Base-by-base conservation (phyloP, 139 green algal genomes). In the Micractinium sp. region DNA sequence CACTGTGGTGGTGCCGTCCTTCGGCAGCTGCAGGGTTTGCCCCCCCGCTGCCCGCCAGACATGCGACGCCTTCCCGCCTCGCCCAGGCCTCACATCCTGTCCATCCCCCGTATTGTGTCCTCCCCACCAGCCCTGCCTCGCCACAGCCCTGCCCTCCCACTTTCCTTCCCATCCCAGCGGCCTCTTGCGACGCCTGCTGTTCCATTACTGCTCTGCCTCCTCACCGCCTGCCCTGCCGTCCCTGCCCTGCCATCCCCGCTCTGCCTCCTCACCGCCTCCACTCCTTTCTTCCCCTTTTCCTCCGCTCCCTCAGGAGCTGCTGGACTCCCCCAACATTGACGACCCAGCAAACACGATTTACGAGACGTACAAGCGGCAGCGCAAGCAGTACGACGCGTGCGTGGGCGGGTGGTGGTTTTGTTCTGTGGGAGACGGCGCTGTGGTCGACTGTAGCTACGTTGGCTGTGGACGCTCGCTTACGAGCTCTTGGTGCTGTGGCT, bases 281-380 rank as follows among this genome's bases (percentile, higher is more conserved):
- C 33, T 0, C 14, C 31, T 61, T 20, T 27, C 9, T 1, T 33
- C 38, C 76, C 22, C 18, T 12, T 16, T 38, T 1, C 36, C 38
- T 39, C 31, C 9, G 31, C 41, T 3, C 9, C 39, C 56, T 23
- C 85, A 88, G 85, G 92, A 95, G 23, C 85, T 96, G 56, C 87
- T 96, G 25, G 83, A 93, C n/a, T 73, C 90, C 1, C 89, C 89
- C 27, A 92, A 92, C 85, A 81, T 80, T 31, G 19, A 29, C 1
- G 88, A 91, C 39, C 81, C 88, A 61, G 88, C 88, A 27, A 85
- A 82, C 80, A 63, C 3, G 15, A 18, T 35, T 31, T 87, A 82
- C 47, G 23, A 73, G 15, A 83, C 27, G 0, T 75, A 77, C 71
- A 83, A 83, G 47, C 22, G 16, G 19, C 16, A 61, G 36, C 56